Base-by-base conservation (phyloP, 768 basidiomycete species). In the Rhodotorula kratochvilovae region DNA sequence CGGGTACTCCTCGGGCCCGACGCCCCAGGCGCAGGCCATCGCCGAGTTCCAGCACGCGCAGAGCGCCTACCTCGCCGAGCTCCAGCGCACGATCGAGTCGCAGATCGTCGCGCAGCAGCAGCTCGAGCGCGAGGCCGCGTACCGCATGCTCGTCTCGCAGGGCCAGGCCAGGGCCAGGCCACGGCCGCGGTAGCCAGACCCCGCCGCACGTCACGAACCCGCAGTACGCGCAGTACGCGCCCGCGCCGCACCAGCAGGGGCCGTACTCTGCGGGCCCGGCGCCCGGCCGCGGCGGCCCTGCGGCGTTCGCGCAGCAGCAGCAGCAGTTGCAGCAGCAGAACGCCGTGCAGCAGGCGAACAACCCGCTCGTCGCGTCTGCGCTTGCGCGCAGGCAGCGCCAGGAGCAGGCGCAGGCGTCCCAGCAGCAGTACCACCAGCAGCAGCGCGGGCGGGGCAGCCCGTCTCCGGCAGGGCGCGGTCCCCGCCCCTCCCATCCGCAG, bases 351-450 rank as follows among this genome's bases (percentile, higher is more conserved):
- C 42, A 60, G 50, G 68, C 67, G 53, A 46, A 56, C 36, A 66
- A 71, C 51, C 70, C 70, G 46, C 56, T 71, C 31, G 61, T 71
- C 19, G 70, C 70, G 16, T 71, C 70, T 1, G 70, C 70, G 2
- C 61, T 71, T 12, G 70, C 70, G 16, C 66, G 70, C 39, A 39
- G 66, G 27, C 55, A 71, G 48, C 54, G 70, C 36, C 60, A 58
- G 56, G 60, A 53, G 25, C 29, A 53, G 21, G 55, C 56, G 16
- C 27, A 55, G 43, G 35, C 1, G 8, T 6, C 23, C 29, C 33
- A 2, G 36, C 51, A 33, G 39, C 50, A 39, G 36, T 39, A 42
- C 4, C 46, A 51, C 13, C 35, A 48, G 31, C 60, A 51, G 25
- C 35, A 48, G 31, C 60, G 27, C 8, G 27, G 27, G 3, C 17